Conservation (phyloP, 805 yeast species). For the Candida methanosorbosa region DNA sequence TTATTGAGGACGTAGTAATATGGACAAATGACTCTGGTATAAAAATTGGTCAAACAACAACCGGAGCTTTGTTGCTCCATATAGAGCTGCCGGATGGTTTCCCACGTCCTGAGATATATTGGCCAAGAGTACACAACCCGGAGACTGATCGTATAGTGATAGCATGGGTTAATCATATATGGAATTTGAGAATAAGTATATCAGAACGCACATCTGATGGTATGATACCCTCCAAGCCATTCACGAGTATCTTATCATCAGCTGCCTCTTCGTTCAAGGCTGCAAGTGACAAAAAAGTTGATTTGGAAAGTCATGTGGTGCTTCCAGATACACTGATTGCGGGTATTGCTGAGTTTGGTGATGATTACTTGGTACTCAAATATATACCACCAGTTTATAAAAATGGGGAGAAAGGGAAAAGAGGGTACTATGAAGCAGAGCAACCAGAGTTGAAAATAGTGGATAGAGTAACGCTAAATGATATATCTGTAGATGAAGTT, state of each 20-base stretch:
- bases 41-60: conserved; percentile 49
- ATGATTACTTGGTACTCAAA: conserved; percentile 53
- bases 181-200: conserved; percentile 30
- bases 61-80: conserved; percentile 38
- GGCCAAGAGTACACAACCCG: conserved; percentile 68
- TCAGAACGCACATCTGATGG: conserved; percentile 1
- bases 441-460: conserved; percentile 68
- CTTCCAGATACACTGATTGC: conserved; percentile 50
- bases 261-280: conserved; percentile 47
- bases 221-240: conserved; percentile 5
- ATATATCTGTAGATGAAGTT: conserved; percentile 71
- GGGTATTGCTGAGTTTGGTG: conserved; percentile 71
- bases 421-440: conserved; percentile 4
- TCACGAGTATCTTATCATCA: conserved; percentile 37
- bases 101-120: conserved; percentile 68
- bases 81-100: conserved; percentile 48
- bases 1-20: conserved; percentile 55
- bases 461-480: conserved; percentile 58
- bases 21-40: conserved; percentile 87
- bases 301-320: conserved; percentile 38
- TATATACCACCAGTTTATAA: conserved; percentile 32
- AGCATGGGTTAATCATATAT: conserved; percentile 78
- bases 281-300: conserved; percentile 31
- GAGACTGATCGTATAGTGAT: conserved; percentile 60
- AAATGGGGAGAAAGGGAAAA: conserved; percentile 10